Conservation (phyloP, 1,284 basidiomycete genomes). For the Cerrena zonata region DNA sequence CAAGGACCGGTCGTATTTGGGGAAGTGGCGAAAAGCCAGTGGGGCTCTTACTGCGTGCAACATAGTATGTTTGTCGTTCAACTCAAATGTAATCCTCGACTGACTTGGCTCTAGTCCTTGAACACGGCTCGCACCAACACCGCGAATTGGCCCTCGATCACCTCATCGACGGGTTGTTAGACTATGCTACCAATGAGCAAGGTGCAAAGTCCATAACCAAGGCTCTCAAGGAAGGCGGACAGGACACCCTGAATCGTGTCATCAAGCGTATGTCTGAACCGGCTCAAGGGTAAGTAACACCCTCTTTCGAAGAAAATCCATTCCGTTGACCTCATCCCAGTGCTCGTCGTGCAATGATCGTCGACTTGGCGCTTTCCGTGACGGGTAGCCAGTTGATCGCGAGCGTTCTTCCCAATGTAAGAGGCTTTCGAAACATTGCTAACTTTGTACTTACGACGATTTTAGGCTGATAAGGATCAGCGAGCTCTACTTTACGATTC, state of each 20-base stretch:
- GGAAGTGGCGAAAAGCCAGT: conserved; percentile 78
- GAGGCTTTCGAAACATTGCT: conserved; percentile 12
- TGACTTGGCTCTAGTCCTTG: conserved; percentile 49
- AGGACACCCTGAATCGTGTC: conserved; percentile 63
- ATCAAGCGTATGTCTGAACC: conserved; percentile 77
- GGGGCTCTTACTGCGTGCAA: conserved; percentile 79
- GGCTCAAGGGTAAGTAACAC: conserved; percentile 55
- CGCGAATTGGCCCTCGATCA: conserved; percentile 68
- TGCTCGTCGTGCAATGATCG: conserved; percentile 72
- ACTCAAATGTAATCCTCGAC: not conserved
- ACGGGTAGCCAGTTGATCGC: conserved; percentile 79
- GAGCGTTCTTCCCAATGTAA: conserved; percentile 66
- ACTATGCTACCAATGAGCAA: conserved; percentile 74
- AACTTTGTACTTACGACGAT: not conserved
- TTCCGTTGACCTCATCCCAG: conserved; percentile 29
- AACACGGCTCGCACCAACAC: conserved; percentile 71
- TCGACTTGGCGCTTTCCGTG: conserved; percentile 74
- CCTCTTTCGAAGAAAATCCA: conserved; percentile 1
- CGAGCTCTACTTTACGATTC: conserved; percentile 72
- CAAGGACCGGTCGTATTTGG: conserved; percentile 61
- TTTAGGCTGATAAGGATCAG: conserved; percentile 74
- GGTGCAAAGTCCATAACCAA: conserved; percentile 78
- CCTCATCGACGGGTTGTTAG: conserved; percentile 62
- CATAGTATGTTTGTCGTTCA: conserved; percentile 51
- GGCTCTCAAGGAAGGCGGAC: conserved; percentile 75